These are phyloP conservation scores for Talaromyces borbonicus DNA, from an alignment of 495 filamentous ascomycete genomes.

Conservation along the genomic window DNA sequence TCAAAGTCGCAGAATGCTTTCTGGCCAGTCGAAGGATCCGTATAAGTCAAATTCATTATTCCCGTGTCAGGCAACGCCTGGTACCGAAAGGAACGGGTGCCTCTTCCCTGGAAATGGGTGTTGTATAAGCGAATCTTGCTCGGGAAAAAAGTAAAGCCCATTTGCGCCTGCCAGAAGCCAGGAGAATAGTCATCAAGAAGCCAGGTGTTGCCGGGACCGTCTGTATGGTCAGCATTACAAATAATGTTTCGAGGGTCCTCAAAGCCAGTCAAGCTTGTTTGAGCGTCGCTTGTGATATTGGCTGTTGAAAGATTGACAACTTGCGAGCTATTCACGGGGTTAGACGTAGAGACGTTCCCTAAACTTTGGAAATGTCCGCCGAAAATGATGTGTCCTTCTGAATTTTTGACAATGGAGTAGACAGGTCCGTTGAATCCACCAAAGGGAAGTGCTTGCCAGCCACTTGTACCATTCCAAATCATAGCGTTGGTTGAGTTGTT, in stretches of 20 bases:
- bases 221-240: slow-evolving; percentile 58
- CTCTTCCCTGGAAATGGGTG: slow-evolving; percentile 73
- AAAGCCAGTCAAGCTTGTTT: slow-evolving; percentile 53
- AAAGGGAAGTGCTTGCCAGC: slow-evolving; percentile 83
- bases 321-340: slow-evolving; percentile 54
- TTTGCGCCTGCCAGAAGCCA: slow-evolving; percentile 77
- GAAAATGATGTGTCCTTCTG: slow-evolving; percentile 78
- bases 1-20: slow-evolving; percentile 60
- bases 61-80: slow-evolving; percentile 74
- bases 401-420: slow-evolving; percentile 67
- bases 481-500: slow-evolving; percentile 81
- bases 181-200: slow-evolving; percentile 67
- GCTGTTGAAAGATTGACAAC: slow-evolving; percentile 75
- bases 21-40: slow-evolving; percentile 56
- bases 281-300: slow-evolving; percentile 55
- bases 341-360: slow-evolving; percentile 62
- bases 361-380: slow-evolving; percentile 85
- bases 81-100: slow-evolving; percentile 77
- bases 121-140: slow-evolving; percentile 86
- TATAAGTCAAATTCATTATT: slow-evolving; percentile 94
- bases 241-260: slow-evolving; percentile 74
- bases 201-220: slow-evolving; percentile 70
- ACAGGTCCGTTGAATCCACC: slow-evolving; percentile 92
- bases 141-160: slow-evolving; percentile 72
- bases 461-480: slow-evolving; percentile 57